A percentile compares a stretch with the other conserved stretches of the same genome.
These are phyloP conservation scores for Pythium scleroteichum DNA, from an alignment of 352 stramenopile species.

Conservation along the genomic window DNA sequence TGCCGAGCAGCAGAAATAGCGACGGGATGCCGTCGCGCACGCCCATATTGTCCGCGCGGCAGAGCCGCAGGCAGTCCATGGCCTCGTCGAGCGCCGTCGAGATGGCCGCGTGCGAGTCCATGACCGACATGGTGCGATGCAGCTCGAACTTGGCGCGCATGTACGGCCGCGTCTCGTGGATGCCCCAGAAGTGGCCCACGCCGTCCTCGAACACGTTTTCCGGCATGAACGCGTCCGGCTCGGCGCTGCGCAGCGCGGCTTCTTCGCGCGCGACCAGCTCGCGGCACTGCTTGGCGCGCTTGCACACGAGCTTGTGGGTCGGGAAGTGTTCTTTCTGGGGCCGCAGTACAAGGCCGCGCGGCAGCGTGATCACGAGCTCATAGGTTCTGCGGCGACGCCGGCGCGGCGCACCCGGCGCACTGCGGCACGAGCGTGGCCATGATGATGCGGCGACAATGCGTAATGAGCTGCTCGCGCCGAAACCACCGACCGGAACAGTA, in stretches of 20 bases:
- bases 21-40: constrained; percentile 8
- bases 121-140: constrained; percentile 1
- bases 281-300: not conserved
- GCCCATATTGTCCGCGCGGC: constrained; percentile 13
- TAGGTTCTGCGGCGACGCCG: not conserved
- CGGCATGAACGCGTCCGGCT: constrained; percentile 5
- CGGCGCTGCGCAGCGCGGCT: not conserved
- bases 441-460: too few species aligned
- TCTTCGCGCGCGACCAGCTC: constrained; percentile 10
- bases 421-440: not conserved
- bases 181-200: constrained; percentile 20
- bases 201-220: constrained; percentile 17
- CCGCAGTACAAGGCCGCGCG: constrained; percentile 2
- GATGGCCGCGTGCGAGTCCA: not conserved
- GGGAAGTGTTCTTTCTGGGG: constrained; percentile 13
- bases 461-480: too few species aligned
- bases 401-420: not conserved
- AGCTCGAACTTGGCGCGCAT: constrained; percentile 26
- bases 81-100: constrained; percentile 7
- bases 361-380: constrained; percentile 19
- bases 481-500: too few species aligned
- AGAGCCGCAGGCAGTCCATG: constrained; percentile 19
- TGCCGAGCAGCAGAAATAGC: constrained; percentile 16
- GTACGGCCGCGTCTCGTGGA: constrained; percentile 18
- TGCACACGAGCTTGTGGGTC: constrained; percentile 14